Conservation (phyloP, 2,329 filamentous ascomycete genomes). For the Fusarium udum region DNA sequence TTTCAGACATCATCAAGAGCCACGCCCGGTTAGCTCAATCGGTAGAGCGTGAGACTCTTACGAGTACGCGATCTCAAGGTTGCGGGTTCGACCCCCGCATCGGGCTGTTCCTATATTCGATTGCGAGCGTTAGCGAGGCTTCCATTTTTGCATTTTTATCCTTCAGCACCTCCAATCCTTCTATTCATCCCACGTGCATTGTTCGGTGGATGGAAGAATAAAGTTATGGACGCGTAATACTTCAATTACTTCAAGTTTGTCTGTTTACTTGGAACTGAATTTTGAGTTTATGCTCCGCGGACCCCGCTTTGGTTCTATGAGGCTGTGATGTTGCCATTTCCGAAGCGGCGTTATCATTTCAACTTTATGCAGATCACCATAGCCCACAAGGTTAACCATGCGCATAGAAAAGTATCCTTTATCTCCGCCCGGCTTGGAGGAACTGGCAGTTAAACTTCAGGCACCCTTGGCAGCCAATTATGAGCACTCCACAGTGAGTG, state of each 20-base stretch:
- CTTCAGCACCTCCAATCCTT: fast-evolving
- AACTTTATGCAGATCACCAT: background rate
- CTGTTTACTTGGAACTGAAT: background rate
- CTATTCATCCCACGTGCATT: fast-evolving
- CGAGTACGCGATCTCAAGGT: slow-evolving; percentile 59
- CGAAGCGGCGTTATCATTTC: background rate
- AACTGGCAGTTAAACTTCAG: slow-evolving; percentile 27
- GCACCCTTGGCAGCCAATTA: background rate
- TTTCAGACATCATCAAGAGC: slow-evolving; percentile 6
- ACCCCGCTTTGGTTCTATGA: background rate
- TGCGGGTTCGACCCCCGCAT: slow-evolving; percentile 64
- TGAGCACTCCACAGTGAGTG: background rate
- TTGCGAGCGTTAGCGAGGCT: slow-evolving; percentile 16
- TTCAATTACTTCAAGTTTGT: background rate
- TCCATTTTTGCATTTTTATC: background rate
- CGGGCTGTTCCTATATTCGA: slow-evolving; percentile 51
- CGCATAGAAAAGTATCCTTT: slow-evolving; percentile 17
- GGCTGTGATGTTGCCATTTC: background rate
- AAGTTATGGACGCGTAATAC: background rate
- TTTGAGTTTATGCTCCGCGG: background rate
- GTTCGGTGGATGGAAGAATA: fast-evolving
- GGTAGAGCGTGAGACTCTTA: slow-evolving; percentile 76
- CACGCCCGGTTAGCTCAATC: slow-evolving; percentile 51
- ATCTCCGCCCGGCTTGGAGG: slow-evolving; percentile 39
- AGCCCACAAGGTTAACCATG: background rate